Conservation (phyloP, 2,329 filamentous ascomycete genomes). For the Parasarocladium wereldwijsianum region DNA sequence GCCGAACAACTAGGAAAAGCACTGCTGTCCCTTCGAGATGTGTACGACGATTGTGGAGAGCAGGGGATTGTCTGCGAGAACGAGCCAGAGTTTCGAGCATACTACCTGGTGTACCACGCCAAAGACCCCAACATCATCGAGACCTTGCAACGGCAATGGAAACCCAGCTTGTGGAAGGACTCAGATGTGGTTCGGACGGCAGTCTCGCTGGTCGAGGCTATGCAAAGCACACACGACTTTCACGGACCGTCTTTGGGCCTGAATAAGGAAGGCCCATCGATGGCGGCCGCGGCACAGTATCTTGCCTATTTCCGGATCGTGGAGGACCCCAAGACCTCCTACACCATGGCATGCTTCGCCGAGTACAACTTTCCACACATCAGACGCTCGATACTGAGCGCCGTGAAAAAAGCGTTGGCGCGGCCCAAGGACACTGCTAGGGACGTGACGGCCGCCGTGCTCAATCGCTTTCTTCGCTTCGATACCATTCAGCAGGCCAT, state of each 20-base stretch:
- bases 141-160: slow-evolving; percentile 41
- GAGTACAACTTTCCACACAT: slow-evolving; percentile 52
- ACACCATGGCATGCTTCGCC: slow-evolving; percentile 55
- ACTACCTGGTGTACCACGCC: slow-evolving; percentile 48
- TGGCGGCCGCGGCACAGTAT: slow-evolving; percentile 34
- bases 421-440: slow-evolving; percentile 41
- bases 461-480: slow-evolving; percentile 48
- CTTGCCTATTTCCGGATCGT: slow-evolving; percentile 46
- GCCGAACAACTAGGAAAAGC: slow-evolving; percentile 52
- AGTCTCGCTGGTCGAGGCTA: slow-evolving; percentile 40
- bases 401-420: slow-evolving; percentile 38
- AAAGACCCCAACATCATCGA: slow-evolving; percentile 41
- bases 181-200: slow-evolving; percentile 47
- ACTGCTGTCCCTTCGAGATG: slow-evolving; percentile 47
- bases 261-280: slow-evolving; percentile 32
- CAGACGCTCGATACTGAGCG: slow-evolving; percentile 41
- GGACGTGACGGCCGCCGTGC: slow-evolving; percentile 40
- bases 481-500: slow-evolving; percentile 54
- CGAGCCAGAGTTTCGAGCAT: slow-evolving; percentile 51
- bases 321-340: slow-evolving; percentile 40
- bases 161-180: slow-evolving; percentile 35
- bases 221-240: slow-evolving; percentile 43
- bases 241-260: no score
- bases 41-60: slow-evolving; percentile 51
- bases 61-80: slow-evolving; percentile 43